These are phyloP conservation scores for Alternaria burnsii DNA, from an alignment of 2,329 filamentous ascomycete species.

Conservation along the genomic window DNA sequence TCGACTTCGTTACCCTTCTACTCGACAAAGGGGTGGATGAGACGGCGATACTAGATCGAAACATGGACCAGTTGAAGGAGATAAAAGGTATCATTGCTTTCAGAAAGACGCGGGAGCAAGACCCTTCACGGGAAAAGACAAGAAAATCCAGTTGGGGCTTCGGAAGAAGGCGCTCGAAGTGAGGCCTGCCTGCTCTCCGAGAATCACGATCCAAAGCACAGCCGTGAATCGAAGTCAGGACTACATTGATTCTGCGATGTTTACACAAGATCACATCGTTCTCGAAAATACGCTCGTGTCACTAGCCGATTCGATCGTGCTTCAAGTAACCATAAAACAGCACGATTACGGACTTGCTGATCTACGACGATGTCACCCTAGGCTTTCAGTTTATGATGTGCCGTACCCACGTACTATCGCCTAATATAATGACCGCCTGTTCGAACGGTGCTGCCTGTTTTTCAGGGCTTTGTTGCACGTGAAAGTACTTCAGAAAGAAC, in stretches of 20 bases:
- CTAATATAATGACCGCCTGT: too few relatives aligned
- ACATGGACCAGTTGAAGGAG: slow-evolving; percentile 16
- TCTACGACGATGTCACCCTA: neutral
- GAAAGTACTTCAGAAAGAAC: neutral
- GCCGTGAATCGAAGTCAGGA: neutral
- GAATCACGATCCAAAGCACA: neutral
- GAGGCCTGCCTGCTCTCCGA: neutral
- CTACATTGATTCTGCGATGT: neutral
- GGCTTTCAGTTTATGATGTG: neutral
- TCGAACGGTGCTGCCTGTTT: too few relatives aligned
- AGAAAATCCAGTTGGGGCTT: neutral
- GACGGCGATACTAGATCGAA: slow-evolving; percentile 12
- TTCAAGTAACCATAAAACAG: neutral
- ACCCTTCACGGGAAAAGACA: neutral
- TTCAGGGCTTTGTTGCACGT: neutral
- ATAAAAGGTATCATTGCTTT: slow-evolving; percentile 19
- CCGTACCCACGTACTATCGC: neutral
- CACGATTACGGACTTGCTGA: neutral
- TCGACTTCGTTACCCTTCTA: slow-evolving; percentile 22
- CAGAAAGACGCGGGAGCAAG: neutral
- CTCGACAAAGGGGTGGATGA: slow-evolving; percentile 21
- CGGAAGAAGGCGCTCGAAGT: neutral
- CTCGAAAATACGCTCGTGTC: neutral
- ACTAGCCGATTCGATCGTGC: neutral
- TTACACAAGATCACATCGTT: neutral